Evolutionary conservation across 345 rosid genomes (phyloP).

Genomic region (Eutrema yunnanense): DNA sequence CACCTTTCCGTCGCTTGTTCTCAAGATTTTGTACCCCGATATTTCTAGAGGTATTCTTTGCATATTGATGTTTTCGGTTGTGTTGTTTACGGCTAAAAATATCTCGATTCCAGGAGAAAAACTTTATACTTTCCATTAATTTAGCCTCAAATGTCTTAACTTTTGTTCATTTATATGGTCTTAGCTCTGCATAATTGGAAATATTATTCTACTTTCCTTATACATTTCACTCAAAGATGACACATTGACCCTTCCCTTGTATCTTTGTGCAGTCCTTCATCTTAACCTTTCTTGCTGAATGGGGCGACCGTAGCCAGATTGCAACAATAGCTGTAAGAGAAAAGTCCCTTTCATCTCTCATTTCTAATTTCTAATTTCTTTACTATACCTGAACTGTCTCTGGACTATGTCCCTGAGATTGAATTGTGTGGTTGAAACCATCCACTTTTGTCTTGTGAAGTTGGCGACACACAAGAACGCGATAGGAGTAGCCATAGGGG

Average conservation of each 20-base stretch:
- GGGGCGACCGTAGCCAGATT: slow-evolving; percentile 99
- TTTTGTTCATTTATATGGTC: neutral
- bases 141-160: neutral
- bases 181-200: neutral
- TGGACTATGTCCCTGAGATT: neutral
- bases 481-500: slow-evolving; percentile 86
- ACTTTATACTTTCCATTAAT: neutral
- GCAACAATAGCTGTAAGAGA: slow-evolving; percentile 97
- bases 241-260: slow-evolving; percentile 2
- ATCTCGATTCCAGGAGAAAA: neutral
- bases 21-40: slow-evolving; percentile 97
- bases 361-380: neutral
- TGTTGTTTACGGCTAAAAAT: neutral
- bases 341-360: neutral
- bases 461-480: slow-evolving; percentile 97
- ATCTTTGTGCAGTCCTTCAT: slow-evolving; percentile 68
- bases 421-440: neutral
- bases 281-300: slow-evolving; percentile 92
- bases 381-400: neutral
- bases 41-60: slow-evolving; percentile 71
- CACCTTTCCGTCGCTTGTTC: slow-evolving; percentile 70
- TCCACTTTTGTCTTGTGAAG: slow-evolving; percentile 37
- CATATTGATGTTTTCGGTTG: neutral
- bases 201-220: neutral
- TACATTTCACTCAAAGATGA: neutral